phyloP scores from a whole-genome alignment of 352 stramenopile genomes.

The Phytophthora macrochlamydospora region DNA sequence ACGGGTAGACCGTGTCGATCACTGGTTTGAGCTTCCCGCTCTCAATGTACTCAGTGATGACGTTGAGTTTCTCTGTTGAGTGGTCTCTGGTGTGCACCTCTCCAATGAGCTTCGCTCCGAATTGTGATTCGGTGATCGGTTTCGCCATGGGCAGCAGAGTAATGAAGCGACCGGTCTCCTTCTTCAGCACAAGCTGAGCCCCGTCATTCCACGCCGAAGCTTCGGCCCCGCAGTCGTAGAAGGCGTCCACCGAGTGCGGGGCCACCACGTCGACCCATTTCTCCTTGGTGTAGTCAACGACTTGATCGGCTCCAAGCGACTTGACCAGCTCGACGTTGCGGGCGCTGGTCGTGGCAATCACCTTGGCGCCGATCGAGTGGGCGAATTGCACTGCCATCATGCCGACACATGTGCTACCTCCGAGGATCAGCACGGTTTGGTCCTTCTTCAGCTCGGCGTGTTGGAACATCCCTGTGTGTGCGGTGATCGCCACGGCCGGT shows the following conservation, averaged over 20 bases:
- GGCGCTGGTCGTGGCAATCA: slow-evolving; percentile 24
- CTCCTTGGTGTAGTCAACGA: slow-evolving; percentile 62
- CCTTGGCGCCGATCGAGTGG: slow-evolving; percentile 22
- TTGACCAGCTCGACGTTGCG: slow-evolving; percentile 39
- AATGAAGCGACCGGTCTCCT: slow-evolving; percentile 28
- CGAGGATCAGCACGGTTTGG: slow-evolving; percentile 41
- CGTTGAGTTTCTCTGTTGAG: slow-evolving; percentile 5
- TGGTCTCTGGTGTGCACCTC: not conserved
- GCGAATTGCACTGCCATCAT: slow-evolving; percentile 54
- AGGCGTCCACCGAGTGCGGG: slow-evolving; percentile 26
- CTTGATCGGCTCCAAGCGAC: slow-evolving; percentile 37
- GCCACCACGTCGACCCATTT: slow-evolving; percentile 27
- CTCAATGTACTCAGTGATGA: slow-evolving; percentile 44
- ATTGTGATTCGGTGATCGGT: slow-evolving; percentile 35
- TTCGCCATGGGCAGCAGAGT: slow-evolving; percentile 27
- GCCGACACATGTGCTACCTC: slow-evolving; percentile 54
- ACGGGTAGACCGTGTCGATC: slow-evolving; percentile 46
- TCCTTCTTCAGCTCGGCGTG: slow-evolving; percentile 18
- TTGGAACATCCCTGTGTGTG: slow-evolving; percentile 22
- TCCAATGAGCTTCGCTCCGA: slow-evolving; percentile 34
- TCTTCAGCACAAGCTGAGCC: slow-evolving; percentile 30
- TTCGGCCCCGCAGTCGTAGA: slow-evolving; percentile 31
- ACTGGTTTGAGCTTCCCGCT: slow-evolving; percentile 35
- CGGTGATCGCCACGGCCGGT: slow-evolving; percentile 25
- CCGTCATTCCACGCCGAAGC: slow-evolving; percentile 28